These are phyloP conservation scores for Stereocaulon alpinum DNA, from an alignment of 495 filamentous ascomycete species.

Conservation along the genomic window DNA sequence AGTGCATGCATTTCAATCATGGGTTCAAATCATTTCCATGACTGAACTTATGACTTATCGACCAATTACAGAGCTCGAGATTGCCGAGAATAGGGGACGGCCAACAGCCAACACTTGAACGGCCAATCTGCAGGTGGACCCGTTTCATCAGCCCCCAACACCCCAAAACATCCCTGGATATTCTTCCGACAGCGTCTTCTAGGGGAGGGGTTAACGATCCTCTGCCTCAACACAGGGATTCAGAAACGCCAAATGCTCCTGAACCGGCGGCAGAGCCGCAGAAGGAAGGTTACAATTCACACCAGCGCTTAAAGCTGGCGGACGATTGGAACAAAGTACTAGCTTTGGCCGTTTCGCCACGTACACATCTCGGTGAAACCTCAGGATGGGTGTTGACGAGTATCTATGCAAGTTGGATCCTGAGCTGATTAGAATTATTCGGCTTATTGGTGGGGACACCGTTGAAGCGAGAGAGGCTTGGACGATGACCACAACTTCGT, in stretches of 20 bases:
- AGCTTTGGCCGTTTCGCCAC: neutral
- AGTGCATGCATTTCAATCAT: too few species aligned
- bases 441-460: neutral
- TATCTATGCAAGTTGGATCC: too few species aligned
- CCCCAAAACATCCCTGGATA: neutral
- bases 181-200: too few species aligned
- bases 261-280: neutral
- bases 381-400: too few species aligned
- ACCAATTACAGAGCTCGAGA: too few species aligned
- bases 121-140: too few species aligned
- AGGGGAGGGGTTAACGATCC: neutral
- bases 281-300: neutral
- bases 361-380: too few species aligned
- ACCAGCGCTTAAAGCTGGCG: neutral
- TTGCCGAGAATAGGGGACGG: too few species aligned
- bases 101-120: too few species aligned
- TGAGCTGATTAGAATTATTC: too few species aligned
- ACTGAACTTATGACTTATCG: too few species aligned
- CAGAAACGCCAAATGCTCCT: slow-evolving; percentile 1
- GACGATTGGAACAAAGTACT: slow-evolving; percentile 1
- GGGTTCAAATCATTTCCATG: too few species aligned
- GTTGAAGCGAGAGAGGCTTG: neutral
- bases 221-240: neutral
- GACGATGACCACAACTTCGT: neutral
- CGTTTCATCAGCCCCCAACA: neutral